Base-by-base conservation (phyloP, 345 rosid species). In the Acer yangbiense region DNA sequence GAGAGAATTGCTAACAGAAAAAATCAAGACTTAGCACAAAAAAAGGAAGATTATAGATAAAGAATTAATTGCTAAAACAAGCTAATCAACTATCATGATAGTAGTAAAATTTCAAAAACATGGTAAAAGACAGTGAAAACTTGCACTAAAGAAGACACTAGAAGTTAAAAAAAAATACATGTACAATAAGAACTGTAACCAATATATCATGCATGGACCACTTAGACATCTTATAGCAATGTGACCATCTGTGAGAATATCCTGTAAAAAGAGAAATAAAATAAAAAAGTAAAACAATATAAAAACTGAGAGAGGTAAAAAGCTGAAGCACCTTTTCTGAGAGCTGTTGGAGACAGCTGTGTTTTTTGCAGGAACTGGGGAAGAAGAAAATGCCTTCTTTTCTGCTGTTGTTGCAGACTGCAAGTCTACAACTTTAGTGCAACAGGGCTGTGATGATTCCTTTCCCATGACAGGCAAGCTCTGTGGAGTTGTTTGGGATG, bases 261-360 rank as follows among this genome's bases (percentile, higher is more conserved):
- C 80, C 84, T 85, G 80, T 76, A 77, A 65, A 74, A 48, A 73
- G 54, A n/a, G 14, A 21, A 16, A 18, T 35, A 35, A 35, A 35
- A 35, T 35, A 60, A 65, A 62, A 85, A 76, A 71, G 35, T n/a
- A 55, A 41, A 61, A 69, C 21, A 2, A 68, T n/a, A 25, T n/a
- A 52, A 52, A 52, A 52, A 52, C 46, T 43, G 9, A 7, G 14
- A n/a, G 17, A 39, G 29, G 18, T 25, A 77, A 88, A 90, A 87
- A 77, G 84, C 68, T 82, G 81, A 25, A 29, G 71, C 0, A 92
- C 97, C 97, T 90, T 87, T 92, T 92, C 93, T 90, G 97, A 77
- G 92, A 90, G 75, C 61, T 76, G 82, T 76, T 84, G 85, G 83
- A 78, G 62, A 83, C 87, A 85, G 89, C 85, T 85, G 88, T 75